Percentiles rank a stretch among this genome's conserved stretches.
phyloP scores from a whole-genome alignment of 2,329 filamentous ascomycete genomes.

The Dothistroma septosporum region DNA sequence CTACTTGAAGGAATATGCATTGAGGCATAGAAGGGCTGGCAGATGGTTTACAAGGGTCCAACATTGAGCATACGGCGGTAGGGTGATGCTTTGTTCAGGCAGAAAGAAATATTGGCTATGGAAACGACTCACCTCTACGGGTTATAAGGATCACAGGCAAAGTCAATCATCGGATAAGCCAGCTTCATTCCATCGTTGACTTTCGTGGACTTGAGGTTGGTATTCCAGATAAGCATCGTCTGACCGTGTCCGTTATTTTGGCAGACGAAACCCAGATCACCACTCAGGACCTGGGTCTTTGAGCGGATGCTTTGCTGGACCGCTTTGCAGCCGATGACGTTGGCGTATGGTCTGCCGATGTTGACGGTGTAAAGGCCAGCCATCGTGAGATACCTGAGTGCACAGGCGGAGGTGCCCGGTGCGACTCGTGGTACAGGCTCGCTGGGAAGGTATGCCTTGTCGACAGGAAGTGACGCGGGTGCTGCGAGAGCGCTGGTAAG shows the following conservation, averaged over 20 bases:
- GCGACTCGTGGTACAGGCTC: neutral
- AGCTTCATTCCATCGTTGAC: constrained; percentile 3
- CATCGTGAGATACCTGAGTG: neutral
- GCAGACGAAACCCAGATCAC: neutral
- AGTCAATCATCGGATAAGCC: constrained; percentile 8
- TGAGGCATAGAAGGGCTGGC: neutral
- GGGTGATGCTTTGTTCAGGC: neutral
- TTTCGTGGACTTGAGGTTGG: constrained; percentile 2
- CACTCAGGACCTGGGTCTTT: neutral
- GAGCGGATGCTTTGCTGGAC: neutral
- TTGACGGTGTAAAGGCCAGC: constrained; percentile 5
- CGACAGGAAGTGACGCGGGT: neutral
- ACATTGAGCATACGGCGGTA: neutral
- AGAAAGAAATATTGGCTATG: neutral
- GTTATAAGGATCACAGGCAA: constrained; percentile 9
- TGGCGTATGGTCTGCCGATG: constrained; percentile 5
- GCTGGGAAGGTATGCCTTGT: neutral
- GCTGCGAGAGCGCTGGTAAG: constrained; percentile 5
- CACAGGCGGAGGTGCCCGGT: neutral
- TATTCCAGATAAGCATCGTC: constrained; percentile 1
- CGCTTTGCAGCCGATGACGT: constrained; percentile 4
- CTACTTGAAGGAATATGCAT: constrained; percentile 10
- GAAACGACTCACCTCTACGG: neutral
- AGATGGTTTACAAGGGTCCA: neutral
- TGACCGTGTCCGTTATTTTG: constrained; percentile 4